Evolutionary conservation across 2,329 filamentous ascomycete species (phyloP).

Genomic region (Macroventuria anomochaeta): DNA sequence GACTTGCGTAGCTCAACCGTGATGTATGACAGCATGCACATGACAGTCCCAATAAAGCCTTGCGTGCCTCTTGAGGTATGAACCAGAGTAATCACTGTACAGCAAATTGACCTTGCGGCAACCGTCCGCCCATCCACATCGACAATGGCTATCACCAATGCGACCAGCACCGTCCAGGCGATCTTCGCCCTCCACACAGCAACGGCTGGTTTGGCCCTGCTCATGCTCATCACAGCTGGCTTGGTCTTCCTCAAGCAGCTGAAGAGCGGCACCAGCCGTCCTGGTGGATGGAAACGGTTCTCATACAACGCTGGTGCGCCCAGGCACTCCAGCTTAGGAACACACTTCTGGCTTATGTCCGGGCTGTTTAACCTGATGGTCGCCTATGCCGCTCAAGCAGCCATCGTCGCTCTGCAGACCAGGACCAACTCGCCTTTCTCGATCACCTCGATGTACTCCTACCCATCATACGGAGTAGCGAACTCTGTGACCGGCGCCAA

Average conservation of each 20-base stretch:
- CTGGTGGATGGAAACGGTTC: conserved; percentile 16
- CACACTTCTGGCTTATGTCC: conserved; percentile 24
- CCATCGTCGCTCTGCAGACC: conserved; percentile 24
- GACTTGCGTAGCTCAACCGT: conserved; percentile 2
- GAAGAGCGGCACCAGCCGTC: conserved; percentile 17
- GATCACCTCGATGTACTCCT: conserved; percentile 25
- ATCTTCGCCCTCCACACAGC: conserved; percentile 27
- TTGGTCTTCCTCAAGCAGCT: conserved; percentile 21
- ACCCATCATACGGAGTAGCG: conserved; percentile 17
- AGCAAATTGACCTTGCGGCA: conserved; percentile 5
- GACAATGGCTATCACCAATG: conserved; percentile 20
- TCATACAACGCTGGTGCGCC: conserved; percentile 2
- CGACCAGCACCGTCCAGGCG: conserved; percentile 23
- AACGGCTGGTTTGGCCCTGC: conserved; percentile 20
- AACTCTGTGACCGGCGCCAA: background rate
- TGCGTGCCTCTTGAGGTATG: background rate
- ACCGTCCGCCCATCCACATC: background rate
- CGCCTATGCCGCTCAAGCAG: conserved; percentile 24
- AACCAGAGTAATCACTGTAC: background rate
- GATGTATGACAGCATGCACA: conserved; percentile 13
- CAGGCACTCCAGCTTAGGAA: conserved; percentile 18
- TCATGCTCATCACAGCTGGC: conserved; percentile 17
- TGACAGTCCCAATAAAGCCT: conserved; percentile 7
- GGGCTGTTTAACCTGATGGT: conserved; percentile 24
- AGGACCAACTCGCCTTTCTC: conserved; percentile 20